Base-by-base conservation (phyloP, 768 basidiomycete genomes). In the Boletus coccyginus region DNA sequence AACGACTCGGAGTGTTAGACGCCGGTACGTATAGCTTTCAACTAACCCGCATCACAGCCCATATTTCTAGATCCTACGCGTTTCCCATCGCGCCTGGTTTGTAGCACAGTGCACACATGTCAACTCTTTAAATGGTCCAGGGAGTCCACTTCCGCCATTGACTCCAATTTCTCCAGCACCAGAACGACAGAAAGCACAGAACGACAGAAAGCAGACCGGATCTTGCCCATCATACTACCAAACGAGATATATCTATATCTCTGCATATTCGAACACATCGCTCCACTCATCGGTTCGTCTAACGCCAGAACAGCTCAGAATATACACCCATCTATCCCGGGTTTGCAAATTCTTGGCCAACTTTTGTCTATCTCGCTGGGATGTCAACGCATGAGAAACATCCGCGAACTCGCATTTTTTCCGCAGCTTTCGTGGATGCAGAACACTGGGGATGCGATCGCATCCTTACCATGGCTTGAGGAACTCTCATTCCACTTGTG, bases 181-280 rank as follows among this genome's bases (percentile, higher is more conserved):
- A 13, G 64, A 59, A 39, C 62, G 73, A 33, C 62, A 52, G 4
- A 45, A 10, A 1, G 57, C 12, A 1, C n/a, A n/a, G n/a, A n/a
- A n/a, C n/a, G n/a, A n/a, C n/a, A n/a, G n/a, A n/a, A n/a, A n/a
- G n/a, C n/a, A n/a, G 32, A 50, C 4, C 55, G 49, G 19, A 14
- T 8, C 11, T 60, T 75, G 13, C 59, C 70, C 1, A 61, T 69
- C 7, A 70, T 82, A 52, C 79, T n/a, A n/a, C n/a, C 79, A 3
- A 74, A 72, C 56, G 80, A 81, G 57, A 67, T 81, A 19, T 80
- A 79, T 50, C 56, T 74, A n/a, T n/a, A n/a, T n/a, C n/a, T n/a
- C 6, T 61, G 70, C 49, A 77, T 81, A 19, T 71, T 78, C 46
- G 68, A 67, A 19, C 63, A 66, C 32, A 44, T 80, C 6, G 58